Evolutionary conservation across 2,329 filamentous ascomycete genomes (phyloP).

Genomic region (Fusarium penzigii): DNA sequence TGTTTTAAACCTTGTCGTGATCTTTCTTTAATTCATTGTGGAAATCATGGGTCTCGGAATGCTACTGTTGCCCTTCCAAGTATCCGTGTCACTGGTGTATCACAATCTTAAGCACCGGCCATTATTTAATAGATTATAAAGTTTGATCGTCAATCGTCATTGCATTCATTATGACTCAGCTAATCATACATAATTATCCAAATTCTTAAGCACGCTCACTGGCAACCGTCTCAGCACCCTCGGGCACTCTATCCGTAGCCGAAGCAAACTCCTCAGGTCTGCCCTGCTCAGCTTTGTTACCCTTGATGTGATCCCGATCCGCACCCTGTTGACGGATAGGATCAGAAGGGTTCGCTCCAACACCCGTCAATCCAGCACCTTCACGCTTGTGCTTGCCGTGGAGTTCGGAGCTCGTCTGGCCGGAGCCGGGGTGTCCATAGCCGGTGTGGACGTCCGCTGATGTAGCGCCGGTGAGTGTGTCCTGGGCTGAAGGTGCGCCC

Average conservation of each 20-base stretch:
- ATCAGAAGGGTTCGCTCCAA: slow-evolving; percentile 35
- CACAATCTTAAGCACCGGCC: not conserved
- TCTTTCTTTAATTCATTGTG: too few relatives aligned
- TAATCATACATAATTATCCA: slow-evolving; percentile 10
- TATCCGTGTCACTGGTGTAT: not conserved
- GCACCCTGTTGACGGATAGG: slow-evolving; percentile 32
- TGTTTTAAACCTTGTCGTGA: too few relatives aligned
- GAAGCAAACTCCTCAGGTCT: slow-evolving; percentile 14
- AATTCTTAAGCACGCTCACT: slow-evolving; percentile 18
- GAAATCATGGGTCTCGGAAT: too few relatives aligned
- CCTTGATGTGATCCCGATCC: slow-evolving; percentile 30
- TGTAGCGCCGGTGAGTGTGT: slow-evolving; percentile 46
- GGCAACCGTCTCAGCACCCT: slow-evolving; percentile 24
- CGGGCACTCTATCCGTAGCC: slow-evolving; percentile 24
- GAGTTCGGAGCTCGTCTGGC: slow-evolving; percentile 44
- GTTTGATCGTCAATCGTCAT: slow-evolving; percentile 9
- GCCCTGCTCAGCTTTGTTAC: slow-evolving; percentile 13
- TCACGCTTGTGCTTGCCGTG: slow-evolving; percentile 41
- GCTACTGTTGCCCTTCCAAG: too few relatives aligned
- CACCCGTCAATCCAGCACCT: slow-evolving; percentile 40
- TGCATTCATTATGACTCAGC: slow-evolving; percentile 14
- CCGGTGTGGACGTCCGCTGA: slow-evolving; percentile 45
- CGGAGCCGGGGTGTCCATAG: slow-evolving; percentile 44
- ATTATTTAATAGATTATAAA: too few relatives aligned
- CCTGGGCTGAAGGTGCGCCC: slow-evolving; percentile 33